phyloP scores from a whole-genome alignment of 1,284 basidiomycete species.

The Quambalaria eucalypti region DNA sequence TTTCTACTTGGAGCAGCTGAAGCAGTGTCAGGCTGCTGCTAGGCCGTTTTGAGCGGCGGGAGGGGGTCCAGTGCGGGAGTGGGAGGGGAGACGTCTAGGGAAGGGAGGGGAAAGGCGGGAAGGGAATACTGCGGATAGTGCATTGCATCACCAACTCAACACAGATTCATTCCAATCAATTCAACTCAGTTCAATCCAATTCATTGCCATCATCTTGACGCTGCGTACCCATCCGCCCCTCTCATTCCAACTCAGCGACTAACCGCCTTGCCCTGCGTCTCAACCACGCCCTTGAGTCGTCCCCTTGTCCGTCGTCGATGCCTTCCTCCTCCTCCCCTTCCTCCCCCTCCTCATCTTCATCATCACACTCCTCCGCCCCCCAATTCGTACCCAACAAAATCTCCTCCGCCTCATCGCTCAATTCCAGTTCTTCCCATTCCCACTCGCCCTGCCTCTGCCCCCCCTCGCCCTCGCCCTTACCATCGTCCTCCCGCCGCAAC shows the following conservation, averaged over 20 bases:
- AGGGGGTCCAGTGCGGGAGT: background rate
- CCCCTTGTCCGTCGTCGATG: background rate
- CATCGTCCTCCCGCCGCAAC: background rate
- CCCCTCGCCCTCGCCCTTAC: constrained; percentile 11
- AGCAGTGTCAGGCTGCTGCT: constrained; percentile 45
- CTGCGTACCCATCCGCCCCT: background rate
- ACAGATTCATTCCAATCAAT: background rate
- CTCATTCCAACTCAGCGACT: background rate
- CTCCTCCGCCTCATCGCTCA: background rate
- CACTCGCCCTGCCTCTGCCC: constrained; percentile 41
- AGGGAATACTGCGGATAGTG: too few species aligned
- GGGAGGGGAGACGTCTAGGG: background rate
- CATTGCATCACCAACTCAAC: background rate
- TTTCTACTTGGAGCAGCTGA: constrained; percentile 53
- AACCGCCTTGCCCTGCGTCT: background rate
- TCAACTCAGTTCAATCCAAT: background rate
- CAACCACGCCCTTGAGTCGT: too few species aligned
- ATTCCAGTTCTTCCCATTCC: constrained; percentile 44
- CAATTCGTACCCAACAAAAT: background rate
- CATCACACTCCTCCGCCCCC: background rate
- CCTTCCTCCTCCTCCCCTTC: background rate
- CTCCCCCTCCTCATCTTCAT: background rate
- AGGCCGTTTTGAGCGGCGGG: constrained; percentile 25
- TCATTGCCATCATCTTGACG: too few species aligned
- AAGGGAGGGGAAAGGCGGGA: background rate